phyloP scores from a whole-genome alignment of 2,329 filamentous ascomycete species.

The Aspergillus nomiae region DNA sequence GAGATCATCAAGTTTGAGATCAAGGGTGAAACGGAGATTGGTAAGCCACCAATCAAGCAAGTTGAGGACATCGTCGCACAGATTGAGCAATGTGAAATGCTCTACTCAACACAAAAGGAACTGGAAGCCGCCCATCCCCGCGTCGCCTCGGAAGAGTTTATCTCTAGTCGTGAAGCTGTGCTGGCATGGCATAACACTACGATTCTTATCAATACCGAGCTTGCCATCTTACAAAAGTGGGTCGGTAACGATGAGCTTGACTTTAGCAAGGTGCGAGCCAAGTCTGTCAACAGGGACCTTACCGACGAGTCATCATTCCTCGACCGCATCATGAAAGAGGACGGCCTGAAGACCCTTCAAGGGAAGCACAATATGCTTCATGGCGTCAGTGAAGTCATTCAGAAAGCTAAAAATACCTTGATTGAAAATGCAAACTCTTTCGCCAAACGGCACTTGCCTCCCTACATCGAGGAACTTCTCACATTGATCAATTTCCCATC shows the following conservation, averaged over 20 bases:
- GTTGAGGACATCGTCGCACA: conserved; percentile 86
- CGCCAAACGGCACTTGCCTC: conserved; percentile 84
- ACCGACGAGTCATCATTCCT: conserved; percentile 91
- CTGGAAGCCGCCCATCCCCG: conserved; percentile 75
- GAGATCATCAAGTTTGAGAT: conserved; percentile 92
- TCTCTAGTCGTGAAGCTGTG: conserved; percentile 82
- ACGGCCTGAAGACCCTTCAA: conserved; percentile 88
- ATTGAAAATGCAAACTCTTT: conserved; percentile 85
- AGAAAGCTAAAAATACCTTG: conserved; percentile 88
- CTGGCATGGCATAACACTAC: conserved; percentile 98
- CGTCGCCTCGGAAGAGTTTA: conserved; percentile 74
- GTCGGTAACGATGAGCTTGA: conserved; percentile 95
- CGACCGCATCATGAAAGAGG: conserved; percentile 92
- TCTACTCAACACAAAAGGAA: conserved; percentile 79
- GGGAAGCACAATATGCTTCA: conserved; percentile 79
- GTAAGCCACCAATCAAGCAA: conserved; percentile 84
- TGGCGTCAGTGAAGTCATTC: conserved; percentile 81
- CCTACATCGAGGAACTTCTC: conserved; percentile 93
- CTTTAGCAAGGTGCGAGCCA: conserved; percentile 74
- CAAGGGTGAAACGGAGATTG: conserved; percentile 87
- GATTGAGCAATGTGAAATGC: conserved; percentile 82
- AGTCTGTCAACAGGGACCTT: conserved; percentile 70
- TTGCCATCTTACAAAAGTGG: conserved; percentile 90
- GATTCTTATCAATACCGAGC: conserved; percentile 90
- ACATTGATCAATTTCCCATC: conserved; percentile 97